phyloP scores from a whole-genome alignment of 352 stramenopile species.

The Phytopythium litorale region DNA sequence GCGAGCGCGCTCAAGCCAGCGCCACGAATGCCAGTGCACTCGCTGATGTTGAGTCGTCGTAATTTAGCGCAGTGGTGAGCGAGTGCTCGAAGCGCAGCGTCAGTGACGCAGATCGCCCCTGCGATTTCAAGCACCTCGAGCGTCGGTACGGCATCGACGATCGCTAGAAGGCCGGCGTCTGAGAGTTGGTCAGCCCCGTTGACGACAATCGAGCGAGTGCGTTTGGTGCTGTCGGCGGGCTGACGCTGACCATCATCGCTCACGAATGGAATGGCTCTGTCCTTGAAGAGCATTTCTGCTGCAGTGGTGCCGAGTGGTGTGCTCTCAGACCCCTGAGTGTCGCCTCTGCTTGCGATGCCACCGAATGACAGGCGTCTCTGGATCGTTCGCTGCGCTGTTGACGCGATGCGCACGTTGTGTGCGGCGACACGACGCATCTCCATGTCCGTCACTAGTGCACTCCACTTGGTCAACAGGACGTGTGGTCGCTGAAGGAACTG shows the following conservation, averaged over 20 bases:
- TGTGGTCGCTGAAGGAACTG: slow-evolving; percentile 54
- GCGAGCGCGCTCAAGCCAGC: slow-evolving; percentile 59
- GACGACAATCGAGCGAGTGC: slow-evolving; percentile 44
- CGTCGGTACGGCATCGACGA: slow-evolving; percentile 41
- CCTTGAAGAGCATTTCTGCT: background rate
- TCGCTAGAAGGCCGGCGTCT: slow-evolving; percentile 43
- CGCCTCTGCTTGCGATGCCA: slow-evolving; percentile 11
- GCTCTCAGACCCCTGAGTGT: background rate
- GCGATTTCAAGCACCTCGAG: slow-evolving; percentile 61
- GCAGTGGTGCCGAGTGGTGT: background rate
- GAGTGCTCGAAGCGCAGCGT: slow-evolving; percentile 49
- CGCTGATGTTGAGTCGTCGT: slow-evolving; percentile 47
- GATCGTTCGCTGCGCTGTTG: slow-evolving; percentile 4
- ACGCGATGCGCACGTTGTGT: slow-evolving; percentile 51
- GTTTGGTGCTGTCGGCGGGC: slow-evolving; percentile 7
- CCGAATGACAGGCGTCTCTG: slow-evolving; percentile 4
- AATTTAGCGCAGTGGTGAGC: slow-evolving; percentile 43
- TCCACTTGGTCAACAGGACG: slow-evolving; percentile 64
- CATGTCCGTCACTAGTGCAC: slow-evolving; percentile 56
- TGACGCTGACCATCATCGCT: slow-evolving; percentile 1
- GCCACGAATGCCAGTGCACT: slow-evolving; percentile 40
- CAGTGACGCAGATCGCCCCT: slow-evolving; percentile 37
- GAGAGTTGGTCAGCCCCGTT: slow-evolving; percentile 69
- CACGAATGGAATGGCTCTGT: background rate
- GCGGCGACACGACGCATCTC: slow-evolving; percentile 59